These are phyloP conservation scores for Thermothelomyces thermophilus DNA, from an alignment of 2,329 filamentous ascomycete species.

Conservation along the genomic window DNA sequence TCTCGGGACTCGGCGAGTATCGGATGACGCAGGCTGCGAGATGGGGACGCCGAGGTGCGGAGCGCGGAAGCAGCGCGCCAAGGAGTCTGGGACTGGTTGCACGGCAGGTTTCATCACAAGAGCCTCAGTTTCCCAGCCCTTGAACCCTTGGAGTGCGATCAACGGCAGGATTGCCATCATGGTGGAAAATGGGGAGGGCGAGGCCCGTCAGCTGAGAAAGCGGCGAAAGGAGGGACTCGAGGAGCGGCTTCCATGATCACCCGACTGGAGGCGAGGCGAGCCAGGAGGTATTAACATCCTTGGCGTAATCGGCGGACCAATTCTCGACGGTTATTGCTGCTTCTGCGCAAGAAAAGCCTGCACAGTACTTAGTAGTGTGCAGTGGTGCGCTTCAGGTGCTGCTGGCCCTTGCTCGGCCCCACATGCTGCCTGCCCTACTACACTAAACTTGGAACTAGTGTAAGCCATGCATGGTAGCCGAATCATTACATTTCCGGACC, in stretches of 20 bases:
- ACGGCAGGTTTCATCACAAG: conserved; percentile 1
- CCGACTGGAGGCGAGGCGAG: neutral
- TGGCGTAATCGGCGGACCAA: conserved; percentile 22
- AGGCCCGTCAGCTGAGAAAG: neutral
- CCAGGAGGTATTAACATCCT: no score
- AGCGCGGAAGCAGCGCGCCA: neutral
- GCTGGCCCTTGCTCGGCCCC: conserved; percentile 1
- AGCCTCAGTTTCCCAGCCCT: neutral
- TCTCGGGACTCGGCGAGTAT: neutral
- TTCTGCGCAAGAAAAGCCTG: conserved; percentile 9
- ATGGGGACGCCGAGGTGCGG: conserved; percentile 5
- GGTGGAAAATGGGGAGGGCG: no score
- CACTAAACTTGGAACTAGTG: conserved; percentile 2
- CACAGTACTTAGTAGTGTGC: no score
- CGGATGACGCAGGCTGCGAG: neutral
- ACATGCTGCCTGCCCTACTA: neutral
- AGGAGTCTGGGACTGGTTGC: neutral
- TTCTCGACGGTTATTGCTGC: conserved; percentile 9
- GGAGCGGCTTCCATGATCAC: neutral
- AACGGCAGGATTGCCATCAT: no score
- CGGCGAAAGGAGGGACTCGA: neutral
- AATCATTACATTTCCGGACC: no score
- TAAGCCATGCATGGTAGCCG: conserved; percentile 7
- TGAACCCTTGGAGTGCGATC: no score
- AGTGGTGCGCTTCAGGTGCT: conserved; percentile 5